phyloP scores from a whole-genome alignment of 345 rosid species.

The Adansonia digitata region DNA sequence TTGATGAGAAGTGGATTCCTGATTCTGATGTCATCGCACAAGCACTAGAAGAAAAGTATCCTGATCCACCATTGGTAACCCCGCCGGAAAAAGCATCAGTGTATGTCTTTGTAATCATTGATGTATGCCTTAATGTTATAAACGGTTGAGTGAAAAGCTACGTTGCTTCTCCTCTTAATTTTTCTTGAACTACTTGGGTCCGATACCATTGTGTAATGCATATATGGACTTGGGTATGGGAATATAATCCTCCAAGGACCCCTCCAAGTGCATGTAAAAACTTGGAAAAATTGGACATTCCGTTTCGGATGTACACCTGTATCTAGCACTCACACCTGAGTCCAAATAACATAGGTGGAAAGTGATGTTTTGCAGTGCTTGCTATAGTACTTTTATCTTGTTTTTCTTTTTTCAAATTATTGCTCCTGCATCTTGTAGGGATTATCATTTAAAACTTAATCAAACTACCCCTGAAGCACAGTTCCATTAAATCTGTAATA shows the following conservation, averaged over 20 bases:
- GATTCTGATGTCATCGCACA: slow-evolving; percentile 92
- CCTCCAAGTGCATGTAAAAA: too few relatives aligned
- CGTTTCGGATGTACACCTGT: too few relatives aligned
- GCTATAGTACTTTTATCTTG: background rate
- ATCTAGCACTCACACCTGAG: too few relatives aligned
- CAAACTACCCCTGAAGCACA: background rate
- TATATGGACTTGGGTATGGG: too few relatives aligned
- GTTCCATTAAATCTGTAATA: background rate
- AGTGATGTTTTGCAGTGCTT: background rate
- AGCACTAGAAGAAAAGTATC: slow-evolving; percentile 77
- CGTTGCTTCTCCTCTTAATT: too few relatives aligned
- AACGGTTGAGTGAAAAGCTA: background rate
- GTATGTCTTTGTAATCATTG: slow-evolving; percentile 33
- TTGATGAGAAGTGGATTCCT: slow-evolving; percentile 87
- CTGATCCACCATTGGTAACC: slow-evolving; percentile 67
- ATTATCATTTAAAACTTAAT: background rate
- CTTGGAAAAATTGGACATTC: too few relatives aligned
- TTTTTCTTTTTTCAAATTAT: background rate
- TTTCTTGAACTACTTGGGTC: too few relatives aligned
- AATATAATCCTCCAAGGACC: too few relatives aligned
- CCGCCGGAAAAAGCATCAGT: slow-evolving; percentile 83
- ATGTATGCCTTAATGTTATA: background rate
- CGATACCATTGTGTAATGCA: too few relatives aligned
- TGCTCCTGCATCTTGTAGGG: background rate
- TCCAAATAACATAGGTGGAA: too few relatives aligned